phyloP scores from a whole-genome alignment of 2,329 filamentous ascomycete species.

The Hymenoscyphus infarciens region DNA sequence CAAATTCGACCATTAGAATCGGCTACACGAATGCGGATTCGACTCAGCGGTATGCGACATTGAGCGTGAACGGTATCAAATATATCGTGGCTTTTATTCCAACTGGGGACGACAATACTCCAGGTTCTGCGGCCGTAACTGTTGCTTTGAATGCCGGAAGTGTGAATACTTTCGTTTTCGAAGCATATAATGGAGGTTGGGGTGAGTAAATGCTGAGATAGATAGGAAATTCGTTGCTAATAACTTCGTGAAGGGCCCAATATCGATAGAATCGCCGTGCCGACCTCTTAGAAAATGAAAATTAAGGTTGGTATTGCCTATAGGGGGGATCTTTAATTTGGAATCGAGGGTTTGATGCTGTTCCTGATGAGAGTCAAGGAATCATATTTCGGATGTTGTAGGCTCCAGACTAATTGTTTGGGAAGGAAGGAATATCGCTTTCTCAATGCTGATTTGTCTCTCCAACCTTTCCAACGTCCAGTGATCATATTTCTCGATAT shows the following conservation, averaged over 20 bases:
- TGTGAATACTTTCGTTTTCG: slow-evolving; percentile 47
- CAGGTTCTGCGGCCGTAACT: slow-evolving; percentile 46
- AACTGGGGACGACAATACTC: slow-evolving; percentile 42
- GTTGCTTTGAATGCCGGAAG: slow-evolving; percentile 45
- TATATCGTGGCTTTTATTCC: slow-evolving; percentile 54
- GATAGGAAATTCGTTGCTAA: slow-evolving; percentile 7
- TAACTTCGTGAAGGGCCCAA: slow-evolving; percentile 41
- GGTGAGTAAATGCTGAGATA: slow-evolving; percentile 28
- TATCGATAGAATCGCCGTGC: slow-evolving; percentile 53
- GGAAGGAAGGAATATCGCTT: slow-evolving; percentile 22
- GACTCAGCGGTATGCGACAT: slow-evolving; percentile 48
- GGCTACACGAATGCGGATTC: slow-evolving; percentile 55
- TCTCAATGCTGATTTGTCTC: slow-evolving; percentile 20
- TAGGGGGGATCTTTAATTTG: background rate
- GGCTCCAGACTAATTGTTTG: slow-evolving; percentile 22
- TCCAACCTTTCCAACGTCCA: slow-evolving; percentile 27
- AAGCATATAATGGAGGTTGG: slow-evolving; percentile 40
- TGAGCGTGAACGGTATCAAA: slow-evolving; percentile 52
- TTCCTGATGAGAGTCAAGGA: slow-evolving; percentile 27
- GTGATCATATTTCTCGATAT: slow-evolving; percentile 32
- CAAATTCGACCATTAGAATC: slow-evolving; percentile 50
- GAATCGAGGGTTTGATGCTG: slow-evolving; percentile 17
- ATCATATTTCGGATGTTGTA: slow-evolving; percentile 20
- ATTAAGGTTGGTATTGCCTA: background rate
- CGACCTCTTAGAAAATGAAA: slow-evolving; percentile 24